A percentile compares a stretch with the other conserved stretches of the same genome.
These are phyloP conservation scores for Aureobasidium sp. DNA, from an alignment of 2,329 filamentous ascomycete species.

Conservation along the genomic window DNA sequence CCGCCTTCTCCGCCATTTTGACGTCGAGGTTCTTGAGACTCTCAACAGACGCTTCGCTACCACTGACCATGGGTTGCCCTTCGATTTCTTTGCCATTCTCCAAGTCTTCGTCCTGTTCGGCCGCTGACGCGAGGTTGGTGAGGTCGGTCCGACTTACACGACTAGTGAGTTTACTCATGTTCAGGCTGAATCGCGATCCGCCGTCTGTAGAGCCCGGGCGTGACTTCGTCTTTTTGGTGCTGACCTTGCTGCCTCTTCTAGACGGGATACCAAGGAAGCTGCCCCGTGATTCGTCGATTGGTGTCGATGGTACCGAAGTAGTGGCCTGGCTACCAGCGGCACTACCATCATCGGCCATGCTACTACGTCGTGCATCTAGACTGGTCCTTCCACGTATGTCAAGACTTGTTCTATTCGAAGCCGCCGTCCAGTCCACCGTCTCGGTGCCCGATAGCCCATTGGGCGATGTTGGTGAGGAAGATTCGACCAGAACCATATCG, in stretches of 20 bases:
- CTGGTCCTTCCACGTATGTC: conserved; percentile 28
- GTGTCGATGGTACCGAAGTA: conserved; percentile 33
- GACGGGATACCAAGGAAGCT: conserved; percentile 26
- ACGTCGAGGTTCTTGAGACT: conserved; percentile 12
- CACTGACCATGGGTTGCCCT: neutral
- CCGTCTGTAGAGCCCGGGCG: conserved; percentile 28
- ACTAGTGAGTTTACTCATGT: conserved; percentile 30
- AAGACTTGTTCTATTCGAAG: conserved; percentile 24
- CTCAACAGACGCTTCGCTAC: conserved; percentile 12
- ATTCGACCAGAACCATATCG: conserved; percentile 17
- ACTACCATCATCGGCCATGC: conserved; percentile 34
- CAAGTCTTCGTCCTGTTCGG: conserved; percentile 1
- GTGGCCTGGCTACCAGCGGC: conserved; percentile 22
- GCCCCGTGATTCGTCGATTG: conserved; percentile 33
- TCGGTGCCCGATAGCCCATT: conserved; percentile 14
- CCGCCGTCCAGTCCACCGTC: conserved; percentile 13
- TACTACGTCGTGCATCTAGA: conserved; percentile 32
- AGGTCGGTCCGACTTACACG: conserved; percentile 10
- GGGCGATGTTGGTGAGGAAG: conserved; percentile 11
- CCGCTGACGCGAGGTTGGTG: neutral
- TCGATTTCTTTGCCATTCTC: neutral
- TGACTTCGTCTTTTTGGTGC: conserved; percentile 29
- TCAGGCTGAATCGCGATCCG: conserved; percentile 34
- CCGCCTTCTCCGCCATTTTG: conserved; percentile 9
- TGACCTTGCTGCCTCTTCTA: conserved; percentile 24